These are phyloP conservation scores for Venturia oleaginea DNA, from an alignment of 2,329 filamentous ascomycete species.

Conservation along the genomic window DNA sequence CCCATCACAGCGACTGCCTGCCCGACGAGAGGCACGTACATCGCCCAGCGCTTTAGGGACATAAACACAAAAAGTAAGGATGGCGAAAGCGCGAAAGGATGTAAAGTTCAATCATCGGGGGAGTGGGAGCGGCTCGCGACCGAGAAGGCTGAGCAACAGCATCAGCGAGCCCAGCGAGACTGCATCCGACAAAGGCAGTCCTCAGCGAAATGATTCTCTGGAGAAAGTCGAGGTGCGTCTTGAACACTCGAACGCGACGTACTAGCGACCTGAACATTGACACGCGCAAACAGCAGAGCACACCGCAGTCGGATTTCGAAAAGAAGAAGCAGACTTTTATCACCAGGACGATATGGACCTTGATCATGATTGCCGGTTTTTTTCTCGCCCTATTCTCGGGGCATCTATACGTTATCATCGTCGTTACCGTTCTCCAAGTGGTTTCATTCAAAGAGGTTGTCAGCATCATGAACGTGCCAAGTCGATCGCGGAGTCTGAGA, in stretches of 20 bases:
- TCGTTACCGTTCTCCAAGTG: constrained; percentile 90
- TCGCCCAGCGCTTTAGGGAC: not conserved
- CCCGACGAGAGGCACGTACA: not conserved
- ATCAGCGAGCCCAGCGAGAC: constrained; percentile 63
- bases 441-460: constrained; percentile 99
- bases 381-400: constrained; percentile 89
- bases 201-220: constrained; percentile 34
- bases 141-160: constrained; percentile 55
- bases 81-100: constrained; percentile 48
- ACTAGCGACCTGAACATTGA: not conserved
- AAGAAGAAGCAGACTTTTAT: constrained; percentile 99
- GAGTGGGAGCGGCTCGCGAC: constrained; percentile 42
- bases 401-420: constrained; percentile 91
- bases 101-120: constrained; percentile 52
- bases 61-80: constrained; percentile 19
- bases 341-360: constrained; percentile 92
- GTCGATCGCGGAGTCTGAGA: constrained; percentile 76
- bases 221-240: constrained; percentile 12
- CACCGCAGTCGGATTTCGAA: constrained; percentile 65
- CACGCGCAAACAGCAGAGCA: constrained; percentile 20
- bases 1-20: not conserved
- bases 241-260: not conserved
- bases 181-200: constrained; percentile 43
- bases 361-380: constrained; percentile 93
- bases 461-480: constrained; percentile 90